Percentiles rank a stretch among this genome's conserved stretches.
phyloP scores from a whole-genome alignment of 495 filamentous ascomycete species.

The Aspergillus cristatus region DNA sequence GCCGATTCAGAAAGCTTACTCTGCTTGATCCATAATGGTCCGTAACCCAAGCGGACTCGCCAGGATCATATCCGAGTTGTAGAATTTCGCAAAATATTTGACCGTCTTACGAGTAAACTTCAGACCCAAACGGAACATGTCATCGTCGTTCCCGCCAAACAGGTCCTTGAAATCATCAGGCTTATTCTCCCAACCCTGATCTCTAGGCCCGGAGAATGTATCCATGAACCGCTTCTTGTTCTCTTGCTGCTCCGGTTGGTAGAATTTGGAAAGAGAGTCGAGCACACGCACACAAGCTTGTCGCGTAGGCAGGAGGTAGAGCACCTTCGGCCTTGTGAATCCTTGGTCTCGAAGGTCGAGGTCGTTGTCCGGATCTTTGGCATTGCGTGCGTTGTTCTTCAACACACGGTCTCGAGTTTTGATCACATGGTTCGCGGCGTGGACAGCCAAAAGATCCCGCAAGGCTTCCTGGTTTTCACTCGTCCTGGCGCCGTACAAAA shows the following conservation, averaged over 20 bases:
- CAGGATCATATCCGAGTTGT: constrained; percentile 90
- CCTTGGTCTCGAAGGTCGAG: constrained; percentile 87
- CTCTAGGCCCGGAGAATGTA: constrained; percentile 55
- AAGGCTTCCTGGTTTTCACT: constrained; percentile 53
- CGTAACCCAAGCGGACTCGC: constrained; percentile 82
- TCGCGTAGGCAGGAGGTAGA: constrained; percentile 80
- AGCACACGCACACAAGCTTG: constrained; percentile 72
- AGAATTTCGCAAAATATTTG: constrained; percentile 92
- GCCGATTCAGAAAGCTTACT: constrained; percentile 19
- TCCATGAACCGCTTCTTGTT: constrained; percentile 90
- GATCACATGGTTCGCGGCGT: constrained; percentile 82
- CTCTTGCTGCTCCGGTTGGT: constrained; percentile 82
- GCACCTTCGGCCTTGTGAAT: constrained; percentile 87
- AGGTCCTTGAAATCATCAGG: constrained; percentile 83
- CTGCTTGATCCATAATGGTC: constrained; percentile 73
- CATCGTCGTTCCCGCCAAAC: constrained; percentile 90
- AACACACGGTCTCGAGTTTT: constrained; percentile 88
- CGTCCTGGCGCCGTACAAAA: constrained; percentile 67
- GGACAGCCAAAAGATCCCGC: constrained; percentile 66
- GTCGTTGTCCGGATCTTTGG: constrained; percentile 49
- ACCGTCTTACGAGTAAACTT: constrained; percentile 94
- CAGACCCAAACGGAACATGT: constrained; percentile 86
- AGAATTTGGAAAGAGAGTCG: constrained; percentile 60
- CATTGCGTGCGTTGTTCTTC: constrained; percentile 77
- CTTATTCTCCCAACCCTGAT: constrained; percentile 58